Evolutionary conservation across 2,329 filamentous ascomycete genomes (phyloP).

Genomic region (Elsinoe australis): DNA sequence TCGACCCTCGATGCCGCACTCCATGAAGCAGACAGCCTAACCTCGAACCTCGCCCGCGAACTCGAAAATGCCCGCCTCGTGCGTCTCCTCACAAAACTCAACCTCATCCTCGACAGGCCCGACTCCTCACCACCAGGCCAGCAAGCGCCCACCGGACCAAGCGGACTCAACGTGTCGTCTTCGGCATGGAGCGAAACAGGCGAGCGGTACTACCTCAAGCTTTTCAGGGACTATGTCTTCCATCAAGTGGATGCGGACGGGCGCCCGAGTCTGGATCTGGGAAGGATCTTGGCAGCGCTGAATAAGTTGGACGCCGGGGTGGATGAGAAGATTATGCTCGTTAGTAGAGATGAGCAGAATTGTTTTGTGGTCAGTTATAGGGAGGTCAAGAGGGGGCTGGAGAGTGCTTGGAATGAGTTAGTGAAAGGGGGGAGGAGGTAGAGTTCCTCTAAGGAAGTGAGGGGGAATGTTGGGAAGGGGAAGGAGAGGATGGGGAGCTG

Average conservation of each 20-base stretch:
- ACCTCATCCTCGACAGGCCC: constrained; percentile 79
- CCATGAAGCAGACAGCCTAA: constrained; percentile 70
- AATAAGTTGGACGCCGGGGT: constrained; percentile 89
- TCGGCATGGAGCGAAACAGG: constrained; percentile 77
- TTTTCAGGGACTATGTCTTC: constrained; percentile 96
- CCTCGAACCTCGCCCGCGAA: constrained; percentile 65
- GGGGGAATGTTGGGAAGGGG: not conserved
- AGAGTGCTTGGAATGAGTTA: constrained; percentile 54
- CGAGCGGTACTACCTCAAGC: constrained; percentile 83
- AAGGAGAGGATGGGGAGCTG: not conserved
- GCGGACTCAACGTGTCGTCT: constrained; percentile 27
- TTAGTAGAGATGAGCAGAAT: constrained; percentile 84
- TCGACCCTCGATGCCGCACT: constrained; percentile 68
- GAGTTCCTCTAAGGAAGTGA: not conserved
- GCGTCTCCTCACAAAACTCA: constrained; percentile 74
- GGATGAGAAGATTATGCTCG: constrained; percentile 77
- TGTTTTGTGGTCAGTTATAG: constrained; percentile 83
- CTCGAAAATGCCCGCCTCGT: constrained; percentile 84
- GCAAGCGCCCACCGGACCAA: constrained; percentile 31
- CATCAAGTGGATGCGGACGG: constrained; percentile 86
- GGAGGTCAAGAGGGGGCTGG: constrained; percentile 65
- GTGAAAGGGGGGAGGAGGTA: constrained; percentile 31
- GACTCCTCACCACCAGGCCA: constrained; percentile 64
- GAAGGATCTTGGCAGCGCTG: constrained; percentile 75
- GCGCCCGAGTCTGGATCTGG: constrained; percentile 75